Evolutionary conservation across 805 yeast genomes (phyloP).

Genomic region (Cyberlindnera mississippiensis): DNA sequence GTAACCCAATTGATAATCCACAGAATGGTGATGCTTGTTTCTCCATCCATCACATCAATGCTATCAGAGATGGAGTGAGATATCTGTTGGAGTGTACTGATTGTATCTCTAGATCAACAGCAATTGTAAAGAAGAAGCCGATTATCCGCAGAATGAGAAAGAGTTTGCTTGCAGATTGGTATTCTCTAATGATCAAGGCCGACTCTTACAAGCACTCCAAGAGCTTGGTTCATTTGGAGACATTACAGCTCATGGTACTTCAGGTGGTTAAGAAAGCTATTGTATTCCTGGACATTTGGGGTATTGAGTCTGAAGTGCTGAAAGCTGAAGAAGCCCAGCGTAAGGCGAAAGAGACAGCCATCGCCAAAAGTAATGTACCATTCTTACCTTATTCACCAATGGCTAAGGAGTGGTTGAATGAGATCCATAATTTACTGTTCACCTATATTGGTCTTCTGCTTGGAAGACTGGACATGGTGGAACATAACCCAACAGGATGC

Average conservation of each 20-base stretch:
- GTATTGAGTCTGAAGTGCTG: conserved; percentile 51
- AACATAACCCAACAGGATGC: conserved; percentile 68
- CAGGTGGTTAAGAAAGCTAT: conserved; percentile 66
- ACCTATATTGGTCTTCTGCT: conserved; percentile 62
- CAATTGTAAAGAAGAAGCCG: conserved; percentile 60
- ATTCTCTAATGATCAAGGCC: conserved; percentile 69
- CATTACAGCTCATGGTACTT: conserved; percentile 57
- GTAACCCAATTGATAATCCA: conserved; percentile 54
- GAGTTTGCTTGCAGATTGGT: conserved; percentile 75
- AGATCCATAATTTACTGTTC: conserved; percentile 55
- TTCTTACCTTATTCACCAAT: conserved; percentile 52
- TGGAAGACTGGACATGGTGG: conserved; percentile 76
- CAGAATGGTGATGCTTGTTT: conserved; percentile 30
- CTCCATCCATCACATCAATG: conserved; percentile 40
- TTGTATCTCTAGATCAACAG: conserved; percentile 71
- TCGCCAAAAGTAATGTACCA: conserved; percentile 30
- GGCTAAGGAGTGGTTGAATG: conserved; percentile 60
- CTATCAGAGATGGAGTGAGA: conserved; percentile 71
- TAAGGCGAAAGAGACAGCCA: conserved; percentile 5
- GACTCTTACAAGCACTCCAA: conserved; percentile 68
- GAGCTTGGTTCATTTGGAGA: conserved; percentile 53
- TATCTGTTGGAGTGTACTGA: conserved; percentile 59
- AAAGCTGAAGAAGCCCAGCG: conserved; percentile 13
- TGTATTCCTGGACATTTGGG: conserved; percentile 68
- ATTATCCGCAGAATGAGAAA: conserved; percentile 62